phyloP scores from a whole-genome alignment of 305 asterid genomes.

The Fraxinus dipetala region DNA sequence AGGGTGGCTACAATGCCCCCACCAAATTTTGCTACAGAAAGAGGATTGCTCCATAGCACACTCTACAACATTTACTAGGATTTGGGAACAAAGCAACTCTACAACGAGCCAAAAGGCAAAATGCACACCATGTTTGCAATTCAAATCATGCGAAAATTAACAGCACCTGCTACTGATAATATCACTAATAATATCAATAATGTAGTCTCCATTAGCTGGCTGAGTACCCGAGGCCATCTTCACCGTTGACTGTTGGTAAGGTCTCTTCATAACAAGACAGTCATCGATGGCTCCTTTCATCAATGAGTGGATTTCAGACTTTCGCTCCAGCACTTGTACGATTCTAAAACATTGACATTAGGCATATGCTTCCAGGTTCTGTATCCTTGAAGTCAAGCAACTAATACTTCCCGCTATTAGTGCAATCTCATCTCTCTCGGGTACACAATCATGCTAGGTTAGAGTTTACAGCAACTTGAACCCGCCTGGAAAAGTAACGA shows the following conservation, averaged over 20 bases:
- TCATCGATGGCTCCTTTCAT: neutral
- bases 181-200: neutral
- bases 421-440: conserved; percentile 5
- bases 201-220: neutral
- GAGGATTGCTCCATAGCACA: neutral
- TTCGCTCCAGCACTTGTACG: neutral
- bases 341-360: neutral
- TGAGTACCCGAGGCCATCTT: neutral
- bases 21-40: neutral
- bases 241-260: neutral
- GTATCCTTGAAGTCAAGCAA: neutral
- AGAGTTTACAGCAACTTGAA: conserved; percentile 33
- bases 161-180: neutral
- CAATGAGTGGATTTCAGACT: neutral
- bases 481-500: conserved; percentile 43
- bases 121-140: neutral
- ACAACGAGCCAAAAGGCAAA: neutral
- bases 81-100: neutral
- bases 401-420: conserved; percentile 2
- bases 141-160: neutral
- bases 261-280: neutral
- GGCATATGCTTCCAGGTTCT: neutral
- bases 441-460: conserved; percentile 40
- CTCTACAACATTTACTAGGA: neutral
- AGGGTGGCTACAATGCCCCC: neutral